Conservation (phyloP, 305 asterid genomes). For the Fraxinus latifolia region DNA sequence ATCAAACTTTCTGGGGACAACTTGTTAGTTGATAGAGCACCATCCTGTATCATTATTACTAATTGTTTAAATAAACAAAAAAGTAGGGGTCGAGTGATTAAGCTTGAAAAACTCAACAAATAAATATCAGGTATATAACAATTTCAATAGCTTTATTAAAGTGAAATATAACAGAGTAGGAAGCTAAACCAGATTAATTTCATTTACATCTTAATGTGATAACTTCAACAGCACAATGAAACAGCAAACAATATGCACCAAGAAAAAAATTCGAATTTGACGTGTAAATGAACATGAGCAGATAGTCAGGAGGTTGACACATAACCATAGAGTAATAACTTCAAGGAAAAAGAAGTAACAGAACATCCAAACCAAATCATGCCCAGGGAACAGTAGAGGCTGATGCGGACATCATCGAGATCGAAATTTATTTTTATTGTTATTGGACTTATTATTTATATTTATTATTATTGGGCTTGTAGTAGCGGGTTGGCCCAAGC, state of each 20-base stretch:
- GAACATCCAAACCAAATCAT: neutral
- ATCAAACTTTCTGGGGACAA: conserved; percentile 36
- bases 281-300: neutral
- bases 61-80: conserved; percentile 13
- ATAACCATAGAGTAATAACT: neutral
- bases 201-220: conserved; percentile 6
- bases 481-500: too few relatives aligned
- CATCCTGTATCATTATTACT: conserved; percentile 24
- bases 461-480: too few relatives aligned
- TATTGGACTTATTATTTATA: too few relatives aligned
- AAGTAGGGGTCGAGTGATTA: neutral
- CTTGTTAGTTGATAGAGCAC: conserved; percentile 36
- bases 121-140: neutral
- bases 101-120: conserved; percentile 13
- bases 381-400: neutral
- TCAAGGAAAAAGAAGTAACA: neutral
- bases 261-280: neutral
- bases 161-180: neutral
- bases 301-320: neutral
- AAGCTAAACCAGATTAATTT: neutral
- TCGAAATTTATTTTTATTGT: too few relatives aligned
- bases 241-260: neutral
- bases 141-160: neutral
- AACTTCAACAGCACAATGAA: neutral
- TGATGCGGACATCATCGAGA: too few relatives aligned